Evolutionary conservation across 208 protist species (phyloP).

Genomic region (Acanthamoeba pearcei): DNA sequence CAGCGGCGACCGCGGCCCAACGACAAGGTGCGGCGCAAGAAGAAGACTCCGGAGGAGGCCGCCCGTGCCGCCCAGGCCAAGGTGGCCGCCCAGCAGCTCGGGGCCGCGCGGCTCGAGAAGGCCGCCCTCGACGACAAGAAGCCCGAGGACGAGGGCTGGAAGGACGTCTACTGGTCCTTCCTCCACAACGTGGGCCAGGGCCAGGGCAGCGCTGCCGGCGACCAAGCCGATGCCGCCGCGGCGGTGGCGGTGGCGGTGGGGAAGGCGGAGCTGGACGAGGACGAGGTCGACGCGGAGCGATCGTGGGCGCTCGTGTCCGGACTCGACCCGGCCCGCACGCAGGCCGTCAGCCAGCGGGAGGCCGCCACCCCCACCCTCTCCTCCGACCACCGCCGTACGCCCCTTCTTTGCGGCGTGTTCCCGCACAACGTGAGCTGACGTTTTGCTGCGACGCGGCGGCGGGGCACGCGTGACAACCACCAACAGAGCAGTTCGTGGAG

Average conservation of each 20-base stretch:
- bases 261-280: not conserved
- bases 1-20: not conserved
- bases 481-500: conserved; percentile 27
- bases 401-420: not conserved
- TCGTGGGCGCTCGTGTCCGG: conserved; percentile 16
- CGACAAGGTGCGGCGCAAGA: not conserved
- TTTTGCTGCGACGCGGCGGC: not conserved
- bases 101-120: not conserved
- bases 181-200: not conserved
- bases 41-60: conserved; percentile 36
- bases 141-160: not conserved
- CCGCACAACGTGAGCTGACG: not conserved
- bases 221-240: not conserved
- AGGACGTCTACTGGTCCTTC: conserved; percentile 47
- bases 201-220: no score
- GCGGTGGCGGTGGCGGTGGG: not conserved
- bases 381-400: conserved; percentile 8
- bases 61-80: conserved; percentile 11
- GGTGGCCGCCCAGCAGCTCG: conserved; percentile 28
- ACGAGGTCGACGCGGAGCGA: conserved; percentile 23
- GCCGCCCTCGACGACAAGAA: not conserved
- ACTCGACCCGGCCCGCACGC: not conserved
- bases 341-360: conserved; percentile 25
- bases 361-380: conserved; percentile 27
- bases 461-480: no score